Evolutionary conservation across 2,329 filamentous ascomycete species (phyloP), one percentile per base, ranked within the genome.

Genomic region (Trichoderma endophyticum): DNA sequence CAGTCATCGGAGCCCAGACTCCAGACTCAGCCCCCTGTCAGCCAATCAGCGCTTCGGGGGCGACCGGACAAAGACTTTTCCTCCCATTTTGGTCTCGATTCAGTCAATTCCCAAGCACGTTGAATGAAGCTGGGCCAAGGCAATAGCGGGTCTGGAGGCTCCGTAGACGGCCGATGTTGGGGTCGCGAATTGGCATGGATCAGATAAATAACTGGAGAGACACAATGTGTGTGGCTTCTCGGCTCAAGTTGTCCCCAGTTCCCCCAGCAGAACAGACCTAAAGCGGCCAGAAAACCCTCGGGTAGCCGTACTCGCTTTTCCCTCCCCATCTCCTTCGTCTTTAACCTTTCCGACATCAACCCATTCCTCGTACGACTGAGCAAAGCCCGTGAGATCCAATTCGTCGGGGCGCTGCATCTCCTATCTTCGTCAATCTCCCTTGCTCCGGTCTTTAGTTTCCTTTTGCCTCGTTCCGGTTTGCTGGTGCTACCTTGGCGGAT

Each of bases 111-210:
- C 34, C 34, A 65, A 54, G 62, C 62, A 59, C 24, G 4, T 70
- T 62, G 60, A 36, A 63, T 43, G 48, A 54, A 54, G 48, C 48
- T 67, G 51, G 63, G 26, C 39, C 54, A 30, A 30, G 26, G 24
- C 34, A 21, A 32, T 21, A 18, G 68, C 59, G 69, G 69, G 69
- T 71, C 51, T 56, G 43, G 60, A 36, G 48, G 36, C 57, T 72
- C 70, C 70, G 70, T 72, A 68, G 28, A 72, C 64, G 64, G 70
- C 69, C 69, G 69, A 68, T 68, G 70, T 61, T 68, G 63, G 70
- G 62, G 63, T 28, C 2, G 34, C 12, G 26, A 21, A 43, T 57
- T 60, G 48, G 68, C 60, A 57, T 54, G 70, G 30, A 60, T 60
- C 57, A n/a, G 30, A 60, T 34, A 63, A 39, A 39, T 14, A 62